These are phyloP conservation scores for Takashimella tepidaria DNA, from an alignment of 1,284 basidiomycete species.

Conservation along the genomic window DNA sequence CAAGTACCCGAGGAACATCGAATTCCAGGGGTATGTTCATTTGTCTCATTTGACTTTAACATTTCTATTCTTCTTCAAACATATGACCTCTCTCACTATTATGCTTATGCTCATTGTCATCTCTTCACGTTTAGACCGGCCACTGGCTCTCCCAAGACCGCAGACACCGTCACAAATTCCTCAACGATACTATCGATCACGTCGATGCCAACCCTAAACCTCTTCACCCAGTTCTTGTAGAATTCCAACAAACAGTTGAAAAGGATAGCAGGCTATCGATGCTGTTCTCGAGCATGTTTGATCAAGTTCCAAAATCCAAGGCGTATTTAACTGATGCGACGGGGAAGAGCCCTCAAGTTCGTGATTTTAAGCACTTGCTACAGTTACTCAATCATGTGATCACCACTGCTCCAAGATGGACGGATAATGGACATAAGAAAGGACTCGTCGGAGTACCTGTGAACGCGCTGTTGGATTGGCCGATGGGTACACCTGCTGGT, in stretches of 20 bases:
- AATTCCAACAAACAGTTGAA: conserved; percentile 51
- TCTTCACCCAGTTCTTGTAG: conserved; percentile 44
- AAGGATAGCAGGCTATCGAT: conserved; percentile 46
- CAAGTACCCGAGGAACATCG: conserved; percentile 36
- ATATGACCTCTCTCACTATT: background rate
- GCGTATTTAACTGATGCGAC: conserved; percentile 37
- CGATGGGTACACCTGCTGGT: conserved; percentile 53
- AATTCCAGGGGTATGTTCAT: conserved; percentile 24
- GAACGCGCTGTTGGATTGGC: conserved; percentile 52
- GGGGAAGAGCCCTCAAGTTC: conserved; percentile 38
- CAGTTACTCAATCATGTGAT: conserved; percentile 51
- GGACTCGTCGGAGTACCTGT: conserved; percentile 51
- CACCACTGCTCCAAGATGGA: conserved; percentile 48
- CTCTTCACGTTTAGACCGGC: conserved; percentile 21
- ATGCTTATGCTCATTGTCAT: no score
- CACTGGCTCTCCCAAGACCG: conserved; percentile 42
- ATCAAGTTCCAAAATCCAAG: conserved; percentile 36
- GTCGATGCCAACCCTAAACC: conserved; percentile 37
- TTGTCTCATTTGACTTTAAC: no score
- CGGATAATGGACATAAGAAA: conserved; percentile 37
- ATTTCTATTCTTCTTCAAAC: no score
- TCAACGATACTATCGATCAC: conserved; percentile 32
- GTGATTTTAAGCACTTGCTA: conserved; percentile 52
- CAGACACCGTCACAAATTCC: conserved; percentile 41
- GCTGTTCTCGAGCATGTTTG: conserved; percentile 50